Percentiles rank a stretch among this genome's conserved stretches.
Conservation (phyloP, 192 early-diverging fungal species). For the Obelidium mucronatum region DNA sequence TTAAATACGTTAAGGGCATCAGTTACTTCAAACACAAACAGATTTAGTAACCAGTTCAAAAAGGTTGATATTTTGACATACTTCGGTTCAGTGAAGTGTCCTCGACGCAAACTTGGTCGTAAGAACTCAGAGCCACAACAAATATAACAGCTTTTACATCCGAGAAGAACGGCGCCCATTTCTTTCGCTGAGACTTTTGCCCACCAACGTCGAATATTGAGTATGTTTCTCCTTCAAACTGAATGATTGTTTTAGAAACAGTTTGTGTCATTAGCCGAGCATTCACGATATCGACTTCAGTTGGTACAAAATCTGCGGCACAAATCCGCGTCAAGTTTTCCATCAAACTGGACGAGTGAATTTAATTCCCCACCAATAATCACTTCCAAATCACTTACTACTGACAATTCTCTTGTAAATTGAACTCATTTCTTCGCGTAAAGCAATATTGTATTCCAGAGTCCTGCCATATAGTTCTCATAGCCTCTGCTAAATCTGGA, state of each 20-base stretch:
- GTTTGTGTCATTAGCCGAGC: slow-evolving; percentile 70
- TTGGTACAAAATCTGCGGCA: slow-evolving; percentile 59
- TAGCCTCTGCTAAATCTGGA: background rate
- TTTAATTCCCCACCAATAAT: slow-evolving; percentile 23
- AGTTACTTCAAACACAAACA: slow-evolving; percentile 83
- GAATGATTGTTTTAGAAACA: slow-evolving; percentile 70
- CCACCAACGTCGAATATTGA: slow-evolving; percentile 72
- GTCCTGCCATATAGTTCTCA: slow-evolving; percentile 48
- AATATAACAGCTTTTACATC: slow-evolving; percentile 69
- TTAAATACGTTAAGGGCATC: slow-evolving; percentile 96
- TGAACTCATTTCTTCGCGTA: slow-evolving; percentile 40
- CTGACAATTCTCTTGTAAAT: slow-evolving; percentile 45
- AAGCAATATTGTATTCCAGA: slow-evolving; percentile 44
- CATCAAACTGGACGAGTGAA: slow-evolving; percentile 32
- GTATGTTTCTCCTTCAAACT: slow-evolving; percentile 51
- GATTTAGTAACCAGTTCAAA: background rate
- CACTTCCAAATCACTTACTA: slow-evolving; percentile 36
- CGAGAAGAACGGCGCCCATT: slow-evolving; percentile 73
- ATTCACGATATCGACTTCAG: slow-evolving; percentile 71
- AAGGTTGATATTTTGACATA: slow-evolving; percentile 42
- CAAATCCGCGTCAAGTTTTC: slow-evolving; percentile 54
- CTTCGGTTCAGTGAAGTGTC: slow-evolving; percentile 59
- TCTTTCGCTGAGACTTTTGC: slow-evolving; percentile 65
- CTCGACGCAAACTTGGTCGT: slow-evolving; percentile 63
- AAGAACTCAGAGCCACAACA: slow-evolving; percentile 62